Conservation (phyloP, 2,329 filamentous ascomycete genomes). For the Talaromyces funiculosus region DNA sequence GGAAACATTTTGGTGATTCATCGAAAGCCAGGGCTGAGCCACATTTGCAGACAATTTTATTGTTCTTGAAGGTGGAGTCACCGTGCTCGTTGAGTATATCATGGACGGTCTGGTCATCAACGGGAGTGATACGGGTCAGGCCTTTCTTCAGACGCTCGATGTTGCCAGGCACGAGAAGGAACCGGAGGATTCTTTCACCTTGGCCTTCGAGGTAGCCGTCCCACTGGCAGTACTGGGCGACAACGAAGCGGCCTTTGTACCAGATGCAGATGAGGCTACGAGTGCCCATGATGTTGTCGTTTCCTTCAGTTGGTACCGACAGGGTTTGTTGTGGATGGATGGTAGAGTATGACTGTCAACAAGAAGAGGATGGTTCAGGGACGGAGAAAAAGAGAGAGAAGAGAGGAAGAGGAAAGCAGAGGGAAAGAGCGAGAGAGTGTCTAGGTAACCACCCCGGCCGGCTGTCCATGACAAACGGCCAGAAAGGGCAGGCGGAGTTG, state of each 20-base stretch:
- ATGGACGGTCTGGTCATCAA: background rate
- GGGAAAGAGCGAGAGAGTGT: background rate
- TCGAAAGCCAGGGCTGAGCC: background rate
- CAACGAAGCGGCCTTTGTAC: slow-evolving; percentile 20
- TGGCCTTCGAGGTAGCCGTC: slow-evolving; percentile 24
- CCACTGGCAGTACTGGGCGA: slow-evolving; percentile 26
- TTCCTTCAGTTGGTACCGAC: background rate
- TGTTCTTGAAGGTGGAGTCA: background rate
- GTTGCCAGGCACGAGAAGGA: slow-evolving; percentile 20
- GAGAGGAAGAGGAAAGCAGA: background rate
- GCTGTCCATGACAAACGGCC: background rate
- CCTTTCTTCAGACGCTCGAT: slow-evolving; percentile 20
- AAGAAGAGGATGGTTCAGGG: background rate
- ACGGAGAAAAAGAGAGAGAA: background rate
- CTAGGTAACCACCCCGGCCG: background rate
- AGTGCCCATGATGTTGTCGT: slow-evolving; percentile 17
- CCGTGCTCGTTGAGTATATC: background rate
- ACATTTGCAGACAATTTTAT: background rate
- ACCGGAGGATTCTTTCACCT: slow-evolving; percentile 20
- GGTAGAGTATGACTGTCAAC: background rate
- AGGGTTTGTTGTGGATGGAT: background rate
- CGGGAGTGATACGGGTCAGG: slow-evolving; percentile 16
- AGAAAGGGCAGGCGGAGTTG: background rate
- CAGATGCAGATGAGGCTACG: slow-evolving; percentile 19
- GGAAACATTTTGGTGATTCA: background rate